Conservation (phyloP, 2,329 filamentous ascomycete species). For the Tolypocladium pustulatum region DNA sequence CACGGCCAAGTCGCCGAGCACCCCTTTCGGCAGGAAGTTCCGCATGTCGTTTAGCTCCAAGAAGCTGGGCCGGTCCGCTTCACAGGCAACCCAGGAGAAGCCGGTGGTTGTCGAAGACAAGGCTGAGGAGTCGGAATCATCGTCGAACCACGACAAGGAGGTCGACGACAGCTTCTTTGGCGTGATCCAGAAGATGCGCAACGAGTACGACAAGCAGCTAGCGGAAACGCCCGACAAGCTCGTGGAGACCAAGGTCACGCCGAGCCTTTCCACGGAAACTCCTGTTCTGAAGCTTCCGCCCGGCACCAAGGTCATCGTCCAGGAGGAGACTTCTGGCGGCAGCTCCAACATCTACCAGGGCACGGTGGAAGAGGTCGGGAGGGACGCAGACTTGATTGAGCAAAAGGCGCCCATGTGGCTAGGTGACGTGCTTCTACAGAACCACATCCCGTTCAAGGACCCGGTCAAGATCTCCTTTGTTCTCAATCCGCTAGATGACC, state of each 20-base stretch:
- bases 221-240: conserved; percentile 40
- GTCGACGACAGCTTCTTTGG: conserved; percentile 68
- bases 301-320: conserved; percentile 57
- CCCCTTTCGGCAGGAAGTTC: conserved; percentile 77
- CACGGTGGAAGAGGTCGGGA: conserved; percentile 66
- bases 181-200: conserved; percentile 60
- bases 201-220: conserved; percentile 61
- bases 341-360: conserved; percentile 85
- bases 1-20: conserved; percentile 46
- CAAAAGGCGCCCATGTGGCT: conserved; percentile 85
- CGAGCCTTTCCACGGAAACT: conserved; percentile 62
- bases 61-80: conserved; percentile 64
- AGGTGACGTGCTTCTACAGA: conserved; percentile 76
- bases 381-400: conserved; percentile 75
- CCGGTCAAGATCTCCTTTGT: conserved; percentile 93
- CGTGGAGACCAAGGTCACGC: conserved; percentile 54
- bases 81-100: conserved; percentile 53
- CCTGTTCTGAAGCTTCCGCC: conserved; percentile 64
- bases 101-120: conserved; percentile 68
- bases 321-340: conserved; percentile 56
- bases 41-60: conserved; percentile 76
- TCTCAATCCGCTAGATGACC: conserved; percentile 63
- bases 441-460: conserved; percentile 77
- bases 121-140: conserved; percentile 54
- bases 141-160: conserved; percentile 57